These are phyloP conservation scores for Kwoniella shandongensis DNA, from an alignment of 768 basidiomycete species.

Conservation along the genomic window DNA sequence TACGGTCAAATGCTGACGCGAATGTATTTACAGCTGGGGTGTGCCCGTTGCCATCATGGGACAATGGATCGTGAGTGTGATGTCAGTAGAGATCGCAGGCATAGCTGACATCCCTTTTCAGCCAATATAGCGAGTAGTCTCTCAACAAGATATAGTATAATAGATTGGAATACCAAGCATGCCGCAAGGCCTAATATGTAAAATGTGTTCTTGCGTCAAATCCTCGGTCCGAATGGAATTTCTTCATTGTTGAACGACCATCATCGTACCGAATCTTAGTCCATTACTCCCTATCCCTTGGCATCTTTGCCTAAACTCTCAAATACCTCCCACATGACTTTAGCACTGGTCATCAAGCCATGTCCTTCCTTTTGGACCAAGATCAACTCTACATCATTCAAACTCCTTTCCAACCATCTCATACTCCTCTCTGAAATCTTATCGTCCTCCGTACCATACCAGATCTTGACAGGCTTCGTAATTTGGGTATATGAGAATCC, in stretches of 20 bases:
- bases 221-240: too few species aligned
- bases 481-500: constrained; percentile 85
- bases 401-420: constrained; percentile 74
- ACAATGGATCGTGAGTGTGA: constrained; percentile 47
- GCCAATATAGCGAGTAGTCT: constrained; percentile 1
- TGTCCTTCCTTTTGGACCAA: constrained; percentile 88
- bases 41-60: constrained; percentile 52
- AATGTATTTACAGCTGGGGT: constrained; percentile 38
- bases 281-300: too few species aligned
- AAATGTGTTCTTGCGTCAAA: too few species aligned
- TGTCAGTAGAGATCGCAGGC: background rate
- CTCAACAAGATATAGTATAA: too few species aligned
- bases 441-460: constrained; percentile 93
- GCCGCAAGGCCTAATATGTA: too few species aligned
- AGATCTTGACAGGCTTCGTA: constrained; percentile 73
- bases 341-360: constrained; percentile 81
- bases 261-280: too few species aligned
- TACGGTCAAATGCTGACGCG: background rate
- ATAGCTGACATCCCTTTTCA: background rate
- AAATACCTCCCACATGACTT: constrained; percentile 52
- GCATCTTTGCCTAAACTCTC: constrained; percentile 39
- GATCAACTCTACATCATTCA: constrained; percentile 75
- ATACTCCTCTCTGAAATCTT: constrained; percentile 88
- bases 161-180: background rate
- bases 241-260: too few species aligned